These are phyloP conservation scores for Acacia melanoxylon DNA, from an alignment of 306 rosid species.

Conservation along the genomic window DNA sequence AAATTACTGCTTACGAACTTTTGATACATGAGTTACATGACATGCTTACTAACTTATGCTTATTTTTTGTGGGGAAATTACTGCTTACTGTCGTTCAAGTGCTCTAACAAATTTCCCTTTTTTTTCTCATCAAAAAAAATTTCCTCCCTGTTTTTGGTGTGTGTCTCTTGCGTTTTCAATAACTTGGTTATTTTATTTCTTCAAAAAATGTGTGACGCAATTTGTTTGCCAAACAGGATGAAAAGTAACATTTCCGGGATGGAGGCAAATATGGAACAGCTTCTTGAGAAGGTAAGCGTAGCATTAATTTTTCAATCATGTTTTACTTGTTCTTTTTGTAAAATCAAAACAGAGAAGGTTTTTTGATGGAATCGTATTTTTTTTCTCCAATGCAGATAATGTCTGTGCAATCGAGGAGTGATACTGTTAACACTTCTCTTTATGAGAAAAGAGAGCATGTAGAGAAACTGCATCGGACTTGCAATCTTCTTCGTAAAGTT, in stretches of 20 bases:
- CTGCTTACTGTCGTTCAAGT: not conserved
- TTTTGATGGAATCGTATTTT: not conserved
- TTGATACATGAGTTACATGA: not conserved
- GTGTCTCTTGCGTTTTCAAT: not conserved
- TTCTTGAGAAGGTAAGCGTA: conserved; percentile 69
- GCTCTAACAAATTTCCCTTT: not conserved
- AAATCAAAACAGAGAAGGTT: not conserved
- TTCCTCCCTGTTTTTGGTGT: not conserved
- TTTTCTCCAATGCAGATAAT: conserved; percentile 57
- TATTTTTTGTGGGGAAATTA: not conserved
- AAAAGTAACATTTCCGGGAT: conserved; percentile 87
- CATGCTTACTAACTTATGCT: not conserved
- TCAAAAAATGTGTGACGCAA: not conserved
- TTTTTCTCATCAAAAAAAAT: not conserved
- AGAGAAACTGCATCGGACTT: conserved; percentile 76
- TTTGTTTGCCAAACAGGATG: conserved; percentile 56
- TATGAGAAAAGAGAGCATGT: conserved; percentile 80
- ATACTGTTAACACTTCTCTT: conserved; percentile 75
- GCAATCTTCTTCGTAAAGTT: conserved; percentile 89
- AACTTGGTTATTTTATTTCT: not conserved
- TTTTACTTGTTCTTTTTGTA: not conserved
- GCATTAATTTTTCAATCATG: conserved; percentile 2
- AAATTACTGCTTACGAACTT: not conserved
- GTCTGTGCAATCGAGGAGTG: conserved; percentile 93
- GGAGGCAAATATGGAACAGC: conserved; percentile 87